A percentile compares a stretch with the other conserved stretches of the same genome.
Evolutionary conservation across 2,329 filamentous ascomycete species (phyloP).

Genomic region (Colletotrichum phormii): DNA sequence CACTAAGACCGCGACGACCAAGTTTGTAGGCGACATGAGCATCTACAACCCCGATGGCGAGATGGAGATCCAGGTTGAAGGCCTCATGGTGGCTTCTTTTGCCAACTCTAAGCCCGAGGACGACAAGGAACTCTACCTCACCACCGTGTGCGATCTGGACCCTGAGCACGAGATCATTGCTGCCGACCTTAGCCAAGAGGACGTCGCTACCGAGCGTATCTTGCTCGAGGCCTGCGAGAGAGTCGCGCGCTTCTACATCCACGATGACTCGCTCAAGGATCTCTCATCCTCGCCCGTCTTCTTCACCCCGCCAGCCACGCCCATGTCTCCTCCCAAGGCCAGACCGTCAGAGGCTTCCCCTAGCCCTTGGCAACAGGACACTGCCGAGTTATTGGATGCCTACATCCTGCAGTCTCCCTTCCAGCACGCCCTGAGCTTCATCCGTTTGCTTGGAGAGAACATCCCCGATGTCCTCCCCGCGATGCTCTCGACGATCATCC

Average conservation of each 20-base stretch:
- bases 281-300: slow-evolving; percentile 16
- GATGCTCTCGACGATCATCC: slow-evolving; percentile 41
- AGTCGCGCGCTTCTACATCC: slow-evolving; percentile 47
- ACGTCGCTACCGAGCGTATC: slow-evolving; percentile 35
- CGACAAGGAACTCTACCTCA: slow-evolving; percentile 50
- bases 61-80: slow-evolving; percentile 48
- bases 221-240: slow-evolving; percentile 51
- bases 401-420: slow-evolving; percentile 49
- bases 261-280: slow-evolving; percentile 30
- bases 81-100: slow-evolving; percentile 47
- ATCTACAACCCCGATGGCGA: slow-evolving; percentile 46
- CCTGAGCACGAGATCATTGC: slow-evolving; percentile 52
- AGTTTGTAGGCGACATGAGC: slow-evolving; percentile 51
- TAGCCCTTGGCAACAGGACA: slow-evolving; percentile 40
- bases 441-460: slow-evolving; percentile 42
- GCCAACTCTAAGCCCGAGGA: slow-evolving; percentile 43
- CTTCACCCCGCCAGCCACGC: slow-evolving; percentile 28
- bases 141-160: slow-evolving; percentile 51
- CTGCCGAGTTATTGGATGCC: slow-evolving; percentile 41
- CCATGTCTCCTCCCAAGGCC: background rate
- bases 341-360: background rate
- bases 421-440: slow-evolving; percentile 43
- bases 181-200: slow-evolving; percentile 1
- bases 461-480: slow-evolving; percentile 42
- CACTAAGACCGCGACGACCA: slow-evolving; percentile 40